These are phyloP conservation scores for Cyclocybe aegerita DNA, from an alignment of 768 basidiomycete species.

Conservation along the genomic window DNA sequence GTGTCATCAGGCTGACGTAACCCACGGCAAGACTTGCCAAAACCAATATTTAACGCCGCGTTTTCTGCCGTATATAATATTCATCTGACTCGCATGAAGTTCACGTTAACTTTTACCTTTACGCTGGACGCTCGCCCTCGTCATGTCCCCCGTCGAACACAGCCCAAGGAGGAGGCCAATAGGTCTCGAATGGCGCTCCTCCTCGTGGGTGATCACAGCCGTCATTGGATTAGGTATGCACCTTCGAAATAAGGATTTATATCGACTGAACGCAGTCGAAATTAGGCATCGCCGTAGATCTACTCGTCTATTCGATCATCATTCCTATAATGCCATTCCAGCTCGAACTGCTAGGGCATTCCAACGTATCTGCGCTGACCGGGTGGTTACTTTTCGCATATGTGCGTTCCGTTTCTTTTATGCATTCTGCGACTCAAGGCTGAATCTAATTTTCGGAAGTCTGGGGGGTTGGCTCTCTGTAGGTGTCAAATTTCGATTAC, in stretches of 20 bases:
- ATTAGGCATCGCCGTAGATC: conserved; percentile 47
- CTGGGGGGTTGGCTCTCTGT: conserved; percentile 57
- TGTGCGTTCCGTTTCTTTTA: conserved; percentile 33
- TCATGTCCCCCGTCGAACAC: too few species aligned
- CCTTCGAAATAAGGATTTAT: background rate
- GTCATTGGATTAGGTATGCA: conserved; percentile 52
- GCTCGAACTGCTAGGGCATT: conserved; percentile 47
- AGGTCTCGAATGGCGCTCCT: conserved; percentile 58
- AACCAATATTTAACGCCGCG: too few species aligned
- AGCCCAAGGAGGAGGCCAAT: conserved; percentile 26
- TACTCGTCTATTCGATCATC: conserved; percentile 61
- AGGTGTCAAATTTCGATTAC: conserved; percentile 14
- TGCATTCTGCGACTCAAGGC: background rate
- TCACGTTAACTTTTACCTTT: too few species aligned
- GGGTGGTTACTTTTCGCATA: conserved; percentile 65
- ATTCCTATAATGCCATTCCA: conserved; percentile 67
- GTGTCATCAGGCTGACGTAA: too few species aligned
- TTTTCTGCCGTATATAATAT: too few species aligned
- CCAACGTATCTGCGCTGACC: conserved; percentile 44
- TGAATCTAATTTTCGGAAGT: conserved; percentile 32
- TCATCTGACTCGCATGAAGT: too few species aligned
- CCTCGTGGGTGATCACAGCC: conserved; percentile 53
- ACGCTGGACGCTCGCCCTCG: too few species aligned
- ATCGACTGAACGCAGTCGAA: background rate
- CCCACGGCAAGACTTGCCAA: too few species aligned